phyloP scores from a whole-genome alignment of 768 basidiomycete genomes.

The Imleria badia region DNA sequence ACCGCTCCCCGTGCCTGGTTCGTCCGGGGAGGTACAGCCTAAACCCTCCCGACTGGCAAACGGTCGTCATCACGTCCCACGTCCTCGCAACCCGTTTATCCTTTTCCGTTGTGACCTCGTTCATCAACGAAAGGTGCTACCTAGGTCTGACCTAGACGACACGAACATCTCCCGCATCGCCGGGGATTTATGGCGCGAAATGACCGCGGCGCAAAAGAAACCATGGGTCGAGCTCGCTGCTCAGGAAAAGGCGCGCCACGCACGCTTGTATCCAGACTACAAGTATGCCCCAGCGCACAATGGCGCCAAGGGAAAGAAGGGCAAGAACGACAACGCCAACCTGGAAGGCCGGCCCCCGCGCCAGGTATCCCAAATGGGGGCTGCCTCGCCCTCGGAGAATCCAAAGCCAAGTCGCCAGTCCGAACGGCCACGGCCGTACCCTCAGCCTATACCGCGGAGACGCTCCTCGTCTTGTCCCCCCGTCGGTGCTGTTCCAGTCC shows the following conservation, averaged over 20 bases:
- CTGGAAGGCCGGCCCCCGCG: slow-evolving; percentile 10
- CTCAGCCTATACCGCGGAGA: slow-evolving; percentile 22
- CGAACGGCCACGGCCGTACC: slow-evolving; percentile 26
- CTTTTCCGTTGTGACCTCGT: slow-evolving; percentile 76
- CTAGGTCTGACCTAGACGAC: slow-evolving; percentile 59
- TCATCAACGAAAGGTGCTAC: slow-evolving; percentile 55
- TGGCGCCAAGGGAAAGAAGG: slow-evolving; percentile 22
- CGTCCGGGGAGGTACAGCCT: slow-evolving; percentile 16
- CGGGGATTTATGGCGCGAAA: slow-evolving; percentile 63
- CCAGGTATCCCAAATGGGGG: slow-evolving; percentile 10
- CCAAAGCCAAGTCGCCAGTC: slow-evolving; percentile 6
- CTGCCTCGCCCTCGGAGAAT: not conserved
- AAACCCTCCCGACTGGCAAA: slow-evolving; percentile 17
- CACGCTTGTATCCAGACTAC: slow-evolving; percentile 42
- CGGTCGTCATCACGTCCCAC: slow-evolving; percentile 53
- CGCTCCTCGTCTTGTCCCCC: slow-evolving; percentile 46
- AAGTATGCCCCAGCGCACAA: slow-evolving; percentile 36
- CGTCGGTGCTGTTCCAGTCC: slow-evolving; percentile 33
- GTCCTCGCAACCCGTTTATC: slow-evolving; percentile 79
- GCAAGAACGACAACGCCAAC: slow-evolving; percentile 8
- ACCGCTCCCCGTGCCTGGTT: slow-evolving; percentile 28
- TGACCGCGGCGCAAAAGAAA: slow-evolving; percentile 43
- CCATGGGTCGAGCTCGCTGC: slow-evolving; percentile 55
- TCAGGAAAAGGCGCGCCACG: slow-evolving; percentile 46
- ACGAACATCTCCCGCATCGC: slow-evolving; percentile 68